Percentiles rank a stretch among this genome's conserved stretches.
These are phyloP conservation scores for Syzygium jambos DNA, from an alignment of 345 rosid species.

Conservation along the genomic window DNA sequence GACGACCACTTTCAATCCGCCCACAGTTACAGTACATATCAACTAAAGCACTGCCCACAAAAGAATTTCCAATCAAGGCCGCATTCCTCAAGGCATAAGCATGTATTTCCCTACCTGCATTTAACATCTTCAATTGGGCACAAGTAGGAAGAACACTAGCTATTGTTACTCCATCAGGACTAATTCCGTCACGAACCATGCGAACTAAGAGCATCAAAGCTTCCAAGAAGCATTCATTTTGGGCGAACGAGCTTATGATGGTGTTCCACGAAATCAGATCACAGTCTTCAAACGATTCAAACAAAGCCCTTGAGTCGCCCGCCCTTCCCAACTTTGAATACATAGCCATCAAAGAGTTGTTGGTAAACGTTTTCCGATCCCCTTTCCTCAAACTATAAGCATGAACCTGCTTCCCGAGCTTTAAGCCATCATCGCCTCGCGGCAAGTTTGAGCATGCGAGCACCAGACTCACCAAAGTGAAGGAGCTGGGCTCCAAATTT, in stretches of 20 bases:
- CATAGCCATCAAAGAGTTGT: slow-evolving; percentile 77
- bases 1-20: slow-evolving; percentile 47
- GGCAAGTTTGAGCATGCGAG: slow-evolving; percentile 62
- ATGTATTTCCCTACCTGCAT: slow-evolving; percentile 71
- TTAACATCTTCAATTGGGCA: slow-evolving; percentile 54
- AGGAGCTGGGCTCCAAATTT: slow-evolving; percentile 65
- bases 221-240: slow-evolving; percentile 51
- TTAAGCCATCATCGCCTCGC: slow-evolving; percentile 30
- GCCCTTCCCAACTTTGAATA: slow-evolving; percentile 62
- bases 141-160: slow-evolving; percentile 90
- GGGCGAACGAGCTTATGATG: slow-evolving; percentile 57
- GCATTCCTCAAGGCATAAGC: slow-evolving; percentile 68
- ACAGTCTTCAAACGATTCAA: slow-evolving; percentile 43
- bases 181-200: slow-evolving; percentile 52
- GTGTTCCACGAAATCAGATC: slow-evolving; percentile 89
- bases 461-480: slow-evolving; percentile 72
- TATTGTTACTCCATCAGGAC: slow-evolving; percentile 69
- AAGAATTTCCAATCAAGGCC: slow-evolving; percentile 54
- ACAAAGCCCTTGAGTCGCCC: slow-evolving; percentile 30
- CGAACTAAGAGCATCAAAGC: slow-evolving; percentile 37
- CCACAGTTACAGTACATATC: slow-evolving; percentile 91
- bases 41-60: slow-evolving; percentile 83
- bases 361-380: slow-evolving; percentile 47
- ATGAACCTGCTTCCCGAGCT: slow-evolving; percentile 74
- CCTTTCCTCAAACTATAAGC: slow-evolving; percentile 53